Percentiles rank a stretch among this genome's conserved stretches.
These are phyloP conservation scores for Coelastrella sp. DNA, from an alignment of 139 green algal species.

Conservation along the genomic window DNA sequence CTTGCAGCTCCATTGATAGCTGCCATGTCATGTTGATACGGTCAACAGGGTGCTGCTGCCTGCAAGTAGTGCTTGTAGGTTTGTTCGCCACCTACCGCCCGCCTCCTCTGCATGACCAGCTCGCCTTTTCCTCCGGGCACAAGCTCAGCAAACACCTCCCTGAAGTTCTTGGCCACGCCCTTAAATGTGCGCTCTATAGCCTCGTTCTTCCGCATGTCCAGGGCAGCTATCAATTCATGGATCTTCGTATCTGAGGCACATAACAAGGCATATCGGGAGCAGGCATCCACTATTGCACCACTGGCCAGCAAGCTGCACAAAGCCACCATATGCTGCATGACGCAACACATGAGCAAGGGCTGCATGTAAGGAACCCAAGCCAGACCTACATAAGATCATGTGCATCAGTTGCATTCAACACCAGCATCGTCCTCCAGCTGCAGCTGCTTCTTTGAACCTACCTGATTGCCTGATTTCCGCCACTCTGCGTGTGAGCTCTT, in stretches of 20 bases:
- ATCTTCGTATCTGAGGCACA: slow-evolving; percentile 65
- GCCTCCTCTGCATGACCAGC: slow-evolving; percentile 64
- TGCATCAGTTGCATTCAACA: too few relatives aligned
- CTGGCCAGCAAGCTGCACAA: background rate
- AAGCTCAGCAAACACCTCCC: slow-evolving; percentile 89
- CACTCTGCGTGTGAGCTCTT: slow-evolving; percentile 71
- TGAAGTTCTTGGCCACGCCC: slow-evolving; percentile 95
- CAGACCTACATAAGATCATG: too few relatives aligned
- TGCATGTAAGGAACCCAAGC: background rate
- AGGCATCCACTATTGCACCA: background rate
- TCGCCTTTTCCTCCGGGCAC: slow-evolving; percentile 76
- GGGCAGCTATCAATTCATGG: slow-evolving; percentile 73
- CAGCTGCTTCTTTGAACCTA: background rate
- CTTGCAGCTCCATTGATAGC: background rate
- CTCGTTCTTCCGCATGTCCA: slow-evolving; percentile 98
- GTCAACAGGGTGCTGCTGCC: background rate
- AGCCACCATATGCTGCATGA: background rate
- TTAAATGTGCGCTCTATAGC: slow-evolving; percentile 98
- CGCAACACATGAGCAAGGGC: background rate
- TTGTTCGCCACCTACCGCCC: slow-evolving; percentile 13
- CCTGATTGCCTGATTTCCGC: background rate
- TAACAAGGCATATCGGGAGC: background rate
- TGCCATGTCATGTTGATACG: background rate
- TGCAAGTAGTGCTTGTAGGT: background rate
- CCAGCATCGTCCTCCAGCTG: too few relatives aligned